Evolutionary conservation across 169 alveolate species (phyloP).

Genomic region (Babesia divergens): DNA sequence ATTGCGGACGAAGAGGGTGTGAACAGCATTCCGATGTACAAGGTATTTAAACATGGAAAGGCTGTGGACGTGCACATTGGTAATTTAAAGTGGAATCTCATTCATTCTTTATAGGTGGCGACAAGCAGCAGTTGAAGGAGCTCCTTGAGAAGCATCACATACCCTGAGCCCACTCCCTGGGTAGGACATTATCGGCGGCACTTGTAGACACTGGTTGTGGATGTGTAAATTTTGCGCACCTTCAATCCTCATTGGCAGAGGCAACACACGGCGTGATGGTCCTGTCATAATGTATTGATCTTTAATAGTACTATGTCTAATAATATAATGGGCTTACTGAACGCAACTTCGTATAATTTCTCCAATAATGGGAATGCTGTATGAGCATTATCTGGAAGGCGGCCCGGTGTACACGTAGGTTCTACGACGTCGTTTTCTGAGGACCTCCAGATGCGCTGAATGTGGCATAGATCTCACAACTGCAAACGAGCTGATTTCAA

Average conservation of each 20-base stretch:
- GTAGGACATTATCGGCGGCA: too few species aligned
- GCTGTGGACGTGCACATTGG: conserved; percentile 53
- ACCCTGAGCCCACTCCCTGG: too few species aligned
- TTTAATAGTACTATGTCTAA: too few species aligned
- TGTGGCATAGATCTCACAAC: conserved; percentile 71
- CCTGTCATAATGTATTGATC: too few species aligned
- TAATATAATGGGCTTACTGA: too few species aligned
- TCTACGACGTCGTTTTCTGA: neutral
- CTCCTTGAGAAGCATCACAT: conserved; percentile 20
- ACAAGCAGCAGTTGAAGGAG: conserved; percentile 36
- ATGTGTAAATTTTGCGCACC: too few species aligned
- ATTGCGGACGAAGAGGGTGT: conserved; percentile 70
- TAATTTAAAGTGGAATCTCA: conserved; percentile 3
- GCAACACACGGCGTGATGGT: too few species aligned
- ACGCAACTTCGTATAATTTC: too few species aligned
- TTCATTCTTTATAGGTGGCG: conserved; percentile 1
- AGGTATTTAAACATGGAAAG: conserved; percentile 58
- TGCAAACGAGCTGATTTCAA: conserved; percentile 67
- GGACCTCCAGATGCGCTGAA: conserved; percentile 63
- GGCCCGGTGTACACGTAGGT: conserved; percentile 40
- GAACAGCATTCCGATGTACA: conserved; percentile 62
- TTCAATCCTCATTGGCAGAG: too few species aligned
- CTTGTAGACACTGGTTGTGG: too few species aligned
- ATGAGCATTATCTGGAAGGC: conserved; percentile 43
- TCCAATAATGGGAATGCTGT: conserved; percentile 38